Conservation (phyloP, 208 protist genomes). For the Leishmania aethiopica region DNA sequence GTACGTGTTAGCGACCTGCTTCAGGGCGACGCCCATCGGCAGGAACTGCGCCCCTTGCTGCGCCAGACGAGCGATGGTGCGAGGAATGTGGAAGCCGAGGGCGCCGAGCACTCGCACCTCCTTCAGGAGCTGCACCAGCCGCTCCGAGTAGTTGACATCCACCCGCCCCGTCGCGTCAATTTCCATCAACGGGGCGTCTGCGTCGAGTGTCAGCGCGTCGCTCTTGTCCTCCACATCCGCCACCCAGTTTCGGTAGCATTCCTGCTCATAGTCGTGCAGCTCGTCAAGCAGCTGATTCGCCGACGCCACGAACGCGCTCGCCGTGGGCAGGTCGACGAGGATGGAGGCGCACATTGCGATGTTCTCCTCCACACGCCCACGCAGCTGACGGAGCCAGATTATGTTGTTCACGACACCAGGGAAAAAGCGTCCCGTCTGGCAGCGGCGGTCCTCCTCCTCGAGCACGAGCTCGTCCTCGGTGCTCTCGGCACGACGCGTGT, state of each 20-base stretch:
- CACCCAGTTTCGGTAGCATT: slow-evolving; percentile 83
- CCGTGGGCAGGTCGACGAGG: slow-evolving; percentile 76
- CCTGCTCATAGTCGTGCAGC: slow-evolving; percentile 86
- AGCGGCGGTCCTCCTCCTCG: slow-evolving; percentile 86
- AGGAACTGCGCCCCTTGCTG: slow-evolving; percentile 87
- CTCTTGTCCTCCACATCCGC: slow-evolving; percentile 76
- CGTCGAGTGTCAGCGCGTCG: slow-evolving; percentile 74
- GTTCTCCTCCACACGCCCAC: slow-evolving; percentile 79
- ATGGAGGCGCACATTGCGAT: slow-evolving; percentile 74
- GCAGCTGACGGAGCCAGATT: slow-evolving; percentile 90
- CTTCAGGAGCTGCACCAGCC: slow-evolving; percentile 87
- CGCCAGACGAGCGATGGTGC: slow-evolving; percentile 57
- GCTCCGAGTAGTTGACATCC: slow-evolving; percentile 90
- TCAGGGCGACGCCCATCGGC: slow-evolving; percentile 83
- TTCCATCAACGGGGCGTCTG: slow-evolving; percentile 83
- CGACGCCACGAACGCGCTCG: slow-evolving; percentile 56
- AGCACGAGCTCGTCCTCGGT: slow-evolving; percentile 72
- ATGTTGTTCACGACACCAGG: slow-evolving; percentile 92
- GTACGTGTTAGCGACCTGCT: slow-evolving; percentile 94
- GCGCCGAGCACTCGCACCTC: slow-evolving; percentile 88
- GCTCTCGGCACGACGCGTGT: slow-evolving; percentile 81
- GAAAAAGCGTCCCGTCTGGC: slow-evolving; percentile 90
- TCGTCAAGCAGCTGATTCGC: slow-evolving; percentile 76
- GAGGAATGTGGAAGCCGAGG: slow-evolving; percentile 77
- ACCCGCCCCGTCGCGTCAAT: slow-evolving; percentile 81